phyloP scores from a whole-genome alignment of 305 asterid genomes.

The Fraxinus dipetala region DNA sequence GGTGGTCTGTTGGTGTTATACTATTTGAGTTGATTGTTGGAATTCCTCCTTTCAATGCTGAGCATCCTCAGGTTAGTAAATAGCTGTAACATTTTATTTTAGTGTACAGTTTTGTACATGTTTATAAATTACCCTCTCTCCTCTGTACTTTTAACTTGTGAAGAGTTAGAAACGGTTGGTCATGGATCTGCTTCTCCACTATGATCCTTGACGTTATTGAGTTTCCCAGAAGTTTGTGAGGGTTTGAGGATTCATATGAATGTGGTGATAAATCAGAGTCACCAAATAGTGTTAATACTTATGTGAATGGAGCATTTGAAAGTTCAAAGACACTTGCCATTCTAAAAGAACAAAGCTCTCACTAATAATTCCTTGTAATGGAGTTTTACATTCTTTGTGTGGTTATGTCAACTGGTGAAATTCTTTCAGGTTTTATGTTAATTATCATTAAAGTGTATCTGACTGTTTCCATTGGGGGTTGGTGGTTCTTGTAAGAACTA shows the following conservation, averaged over 20 bases:
- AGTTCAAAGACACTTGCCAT: not conserved
- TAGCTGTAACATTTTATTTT: slow-evolving; percentile 7
- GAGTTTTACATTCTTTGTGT: not conserved
- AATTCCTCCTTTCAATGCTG: slow-evolving; percentile 98
- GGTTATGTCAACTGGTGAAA: not conserved
- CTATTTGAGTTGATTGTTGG: slow-evolving; percentile 96
- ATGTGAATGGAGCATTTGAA: not conserved
- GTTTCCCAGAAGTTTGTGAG: not conserved
- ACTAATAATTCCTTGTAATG: not conserved
- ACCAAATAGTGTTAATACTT: not conserved
- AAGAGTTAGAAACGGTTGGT: not conserved
- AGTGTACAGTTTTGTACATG: not conserved
- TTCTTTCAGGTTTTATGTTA: not conserved
- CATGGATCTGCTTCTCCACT: not conserved
- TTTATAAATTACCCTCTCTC: not conserved
- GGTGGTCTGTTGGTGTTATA: slow-evolving; percentile 99
- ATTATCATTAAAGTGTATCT: not conserved
- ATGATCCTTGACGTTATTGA: not conserved
- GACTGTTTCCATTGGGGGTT: not conserved
- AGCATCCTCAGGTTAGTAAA: slow-evolving; percentile 87
- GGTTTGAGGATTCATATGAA: not conserved
- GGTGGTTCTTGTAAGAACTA: not conserved
- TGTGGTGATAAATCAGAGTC: not conserved
- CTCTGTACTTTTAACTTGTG: not conserved
- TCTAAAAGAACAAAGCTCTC: not conserved